These are phyloP conservation scores for Diaporthe ampelina DNA, from an alignment of 2,329 filamentous ascomycete genomes.

Conservation along the genomic window DNA sequence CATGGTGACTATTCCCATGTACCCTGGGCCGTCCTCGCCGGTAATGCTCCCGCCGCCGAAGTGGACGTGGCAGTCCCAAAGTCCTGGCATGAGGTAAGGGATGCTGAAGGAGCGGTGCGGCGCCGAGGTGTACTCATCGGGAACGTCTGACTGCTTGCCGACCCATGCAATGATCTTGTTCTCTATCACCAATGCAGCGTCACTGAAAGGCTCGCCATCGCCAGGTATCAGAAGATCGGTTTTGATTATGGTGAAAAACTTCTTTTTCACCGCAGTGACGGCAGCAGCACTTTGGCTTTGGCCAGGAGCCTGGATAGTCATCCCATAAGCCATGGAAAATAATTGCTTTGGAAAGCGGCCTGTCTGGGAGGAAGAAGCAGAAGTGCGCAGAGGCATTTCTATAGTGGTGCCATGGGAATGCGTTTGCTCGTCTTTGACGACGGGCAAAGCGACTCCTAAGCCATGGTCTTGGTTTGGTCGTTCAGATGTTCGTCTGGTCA, in stretches of 20 bases:
- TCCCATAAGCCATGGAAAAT: constrained; percentile 38
- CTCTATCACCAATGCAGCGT: constrained; percentile 54
- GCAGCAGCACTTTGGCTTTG: constrained; percentile 7
- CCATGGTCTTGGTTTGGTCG: neutral
- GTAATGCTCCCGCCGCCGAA: constrained; percentile 46
- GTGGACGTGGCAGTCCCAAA: constrained; percentile 54
- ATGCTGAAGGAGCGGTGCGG: constrained; percentile 47
- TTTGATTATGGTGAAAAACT: constrained; percentile 51
- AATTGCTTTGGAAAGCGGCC: constrained; percentile 26
- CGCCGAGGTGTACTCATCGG: constrained; percentile 48
- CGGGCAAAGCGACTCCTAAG: neutral
- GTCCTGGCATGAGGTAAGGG: constrained; percentile 52
- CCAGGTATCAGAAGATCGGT: constrained; percentile 55
- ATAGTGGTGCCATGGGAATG: neutral
- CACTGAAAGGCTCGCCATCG: constrained; percentile 50
- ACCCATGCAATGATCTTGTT: constrained; percentile 56
- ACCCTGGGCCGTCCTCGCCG: constrained; percentile 41
- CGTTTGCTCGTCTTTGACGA: neutral
- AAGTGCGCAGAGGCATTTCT: constrained; percentile 26
- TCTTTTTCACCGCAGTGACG: constrained; percentile 45
- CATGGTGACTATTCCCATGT: constrained; percentile 44
- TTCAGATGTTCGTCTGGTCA: constrained; percentile 8
- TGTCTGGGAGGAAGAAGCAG: neutral
- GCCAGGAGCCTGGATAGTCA: constrained; percentile 23
- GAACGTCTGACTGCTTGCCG: constrained; percentile 49